Percentiles rank a stretch among this genome's conserved stretches.
phyloP scores from a whole-genome alignment of 1,284 basidiomycete genomes.

The Megacollybia platyphylla region DNA sequence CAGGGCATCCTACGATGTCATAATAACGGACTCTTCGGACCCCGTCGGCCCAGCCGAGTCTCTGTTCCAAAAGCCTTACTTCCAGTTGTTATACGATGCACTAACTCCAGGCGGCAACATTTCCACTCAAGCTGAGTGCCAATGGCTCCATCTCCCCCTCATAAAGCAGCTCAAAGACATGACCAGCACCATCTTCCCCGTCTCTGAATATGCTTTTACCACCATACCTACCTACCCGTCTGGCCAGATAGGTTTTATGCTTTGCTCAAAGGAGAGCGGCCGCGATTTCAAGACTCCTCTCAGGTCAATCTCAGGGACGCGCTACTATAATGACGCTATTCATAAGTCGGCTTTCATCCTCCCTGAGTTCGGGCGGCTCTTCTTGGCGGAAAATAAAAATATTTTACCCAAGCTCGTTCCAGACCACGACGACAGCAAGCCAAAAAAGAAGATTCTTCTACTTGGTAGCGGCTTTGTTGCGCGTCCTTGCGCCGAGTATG shows the following conservation, averaged over 20 bases:
- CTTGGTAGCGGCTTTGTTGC: constrained; percentile 96
- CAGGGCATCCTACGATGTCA: constrained; percentile 88
- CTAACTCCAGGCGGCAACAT: constrained; percentile 88
- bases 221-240: constrained; percentile 97
- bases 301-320: constrained; percentile 57
- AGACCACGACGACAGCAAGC: constrained; percentile 21
- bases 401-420: constrained; percentile 58
- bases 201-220: constrained; percentile 88
- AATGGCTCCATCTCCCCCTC: constrained; percentile 90
- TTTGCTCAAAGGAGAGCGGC: constrained; percentile 73
- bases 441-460: constrained; percentile 69
- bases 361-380: constrained; percentile 80
- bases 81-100: constrained; percentile 85
- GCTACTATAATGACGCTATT: constrained; percentile 81
- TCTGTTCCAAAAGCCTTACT: constrained; percentile 97
- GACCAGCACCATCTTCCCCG: constrained; percentile 72
- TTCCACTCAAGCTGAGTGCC: constrained; percentile 92
- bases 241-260: constrained; percentile 93
- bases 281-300: constrained; percentile 63
- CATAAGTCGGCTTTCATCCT: constrained; percentile 83
- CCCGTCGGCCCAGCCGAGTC: constrained; percentile 93
- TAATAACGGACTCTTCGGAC: constrained; percentile 98
- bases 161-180: constrained; percentile 73
- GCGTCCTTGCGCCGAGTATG: constrained; percentile 87
- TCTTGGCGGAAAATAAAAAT: constrained; percentile 63